Percentiles rank a stretch among this genome's conserved stretches.
phyloP scores from a whole-genome alignment of 257 asterid species.

The Przewalskia tangutica region DNA sequence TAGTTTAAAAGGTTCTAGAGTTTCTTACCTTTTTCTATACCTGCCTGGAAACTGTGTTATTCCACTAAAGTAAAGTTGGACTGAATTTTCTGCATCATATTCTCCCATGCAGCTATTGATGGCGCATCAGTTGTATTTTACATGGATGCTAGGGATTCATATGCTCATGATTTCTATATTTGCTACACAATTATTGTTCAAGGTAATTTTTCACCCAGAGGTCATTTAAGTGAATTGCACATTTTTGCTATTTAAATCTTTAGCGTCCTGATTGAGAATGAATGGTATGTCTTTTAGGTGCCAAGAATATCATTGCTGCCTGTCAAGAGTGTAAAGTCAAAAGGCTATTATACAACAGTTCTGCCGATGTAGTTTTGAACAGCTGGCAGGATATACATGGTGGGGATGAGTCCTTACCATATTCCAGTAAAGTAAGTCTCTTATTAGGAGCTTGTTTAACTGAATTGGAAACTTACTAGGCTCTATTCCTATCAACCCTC shows the following conservation, averaged over 20 bases:
- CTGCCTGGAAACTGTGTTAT: conserved; percentile 1
- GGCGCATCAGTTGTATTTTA: conserved; percentile 75
- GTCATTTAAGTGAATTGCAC: conserved; percentile 2
- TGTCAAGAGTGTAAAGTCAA: conserved; percentile 75
- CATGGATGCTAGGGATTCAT: conserved; percentile 35
- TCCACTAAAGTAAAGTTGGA: background rate
- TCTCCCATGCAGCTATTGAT: conserved; percentile 48
- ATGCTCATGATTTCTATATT: conserved; percentile 37
- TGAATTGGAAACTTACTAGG: background rate
- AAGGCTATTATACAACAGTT: conserved; percentile 60
- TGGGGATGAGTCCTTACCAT: conserved; percentile 79
- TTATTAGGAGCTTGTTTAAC: background rate
- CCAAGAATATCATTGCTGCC: conserved; percentile 62
- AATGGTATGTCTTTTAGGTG: conserved; percentile 35
- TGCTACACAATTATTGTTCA: conserved; percentile 55
- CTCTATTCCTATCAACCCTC: background rate
- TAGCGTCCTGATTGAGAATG: background rate
- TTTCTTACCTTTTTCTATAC: background rate
- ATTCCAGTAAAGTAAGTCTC: conserved; percentile 55
- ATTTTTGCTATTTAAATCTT: background rate
- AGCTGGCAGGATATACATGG: conserved; percentile 33
- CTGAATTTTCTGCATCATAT: background rate
- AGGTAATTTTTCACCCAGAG: conserved; percentile 33
- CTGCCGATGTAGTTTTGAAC: conserved; percentile 71
- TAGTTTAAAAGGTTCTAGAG: background rate